Evolutionary conservation across 768 basidiomycete species (phyloP), one percentile per base, ranked within the genome.

Genomic region (Lactifluus volemus): DNA sequence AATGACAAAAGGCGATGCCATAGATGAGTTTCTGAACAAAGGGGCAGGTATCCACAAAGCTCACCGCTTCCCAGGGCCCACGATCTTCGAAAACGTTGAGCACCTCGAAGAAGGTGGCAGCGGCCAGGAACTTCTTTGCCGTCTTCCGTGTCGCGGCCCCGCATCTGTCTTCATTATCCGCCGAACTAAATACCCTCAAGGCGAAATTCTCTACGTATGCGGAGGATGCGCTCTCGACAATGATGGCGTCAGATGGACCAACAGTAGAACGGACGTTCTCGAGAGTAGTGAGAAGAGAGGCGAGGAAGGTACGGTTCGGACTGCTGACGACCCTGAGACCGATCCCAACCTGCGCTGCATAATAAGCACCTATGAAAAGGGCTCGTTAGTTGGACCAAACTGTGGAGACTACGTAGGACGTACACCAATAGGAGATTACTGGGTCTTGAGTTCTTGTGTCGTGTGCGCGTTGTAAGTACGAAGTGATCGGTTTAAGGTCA

Each of bases 171-270:
- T 96, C 94, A 67, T 89, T 87, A 70, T 99, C 97, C 19, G 96
- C 96, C 66, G 78, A 77, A 10, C 78, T 76, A 73, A 99, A 99
- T n/a, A 98, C 84, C 62, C 80, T 87, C 29, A 95, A 73, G 1
- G 92, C 95, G 77, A 98, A 98, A 74, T 95, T 93, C 77, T 98
- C 94, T 51, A 98, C 84, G 68, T 92, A 95, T 4, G 92, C 92
- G 3, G 88, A 83, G 44, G 90, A 89, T 0, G 84, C 92, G 9
- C 81, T 74, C 68, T 98, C 94, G 59, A 84, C 81, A 62, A 89
- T 86, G 59, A 98, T 80, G 10, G 91, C 86, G 68, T 97, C 93
- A 63, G 84, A 84, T 15, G 79, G 74, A 0, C 83, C 84, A 29
- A 95, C 84, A 9, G 85, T 80, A 10, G 74, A 73, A 74, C 98